A percentile compares a stretch with the other conserved stretches of the same genome.
Evolutionary conservation across 768 basidiomycete genomes (phyloP).

Genomic region (Mycena filopes): DNA sequence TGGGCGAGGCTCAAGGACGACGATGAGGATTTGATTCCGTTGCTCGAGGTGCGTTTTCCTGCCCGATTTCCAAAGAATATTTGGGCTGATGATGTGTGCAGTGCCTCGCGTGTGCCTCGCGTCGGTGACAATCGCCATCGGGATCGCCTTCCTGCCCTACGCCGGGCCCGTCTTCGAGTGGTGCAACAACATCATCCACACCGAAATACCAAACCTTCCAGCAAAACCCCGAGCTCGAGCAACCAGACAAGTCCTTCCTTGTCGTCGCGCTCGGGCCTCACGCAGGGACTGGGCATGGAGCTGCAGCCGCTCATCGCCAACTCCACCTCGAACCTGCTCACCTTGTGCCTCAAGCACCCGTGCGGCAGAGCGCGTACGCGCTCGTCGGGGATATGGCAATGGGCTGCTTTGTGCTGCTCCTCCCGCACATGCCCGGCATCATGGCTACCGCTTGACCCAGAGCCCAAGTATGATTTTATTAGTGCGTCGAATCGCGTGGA

Average conservation of each 20-base stretch:
- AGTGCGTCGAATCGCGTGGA: slow-evolving; percentile 98
- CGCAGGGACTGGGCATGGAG: slow-evolving; percentile 88
- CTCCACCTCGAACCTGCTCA: slow-evolving; percentile 83
- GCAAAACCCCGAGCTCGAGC: slow-evolving; percentile 89
- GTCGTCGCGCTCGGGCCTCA: slow-evolving; percentile 96
- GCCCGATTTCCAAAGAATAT: too few relatives aligned
- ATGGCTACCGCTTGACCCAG: slow-evolving; percentile 93
- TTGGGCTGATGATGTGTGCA: too few relatives aligned
- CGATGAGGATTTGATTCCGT: slow-evolving; percentile 92
- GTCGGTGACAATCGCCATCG: slow-evolving; percentile 97
- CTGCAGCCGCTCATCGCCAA: slow-evolving; percentile 78
- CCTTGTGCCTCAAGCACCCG: slow-evolving; percentile 93
- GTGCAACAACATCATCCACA: slow-evolving; percentile 87
- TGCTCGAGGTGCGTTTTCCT: slow-evolving; percentile 82
- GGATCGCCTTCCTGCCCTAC: slow-evolving; percentile 87
- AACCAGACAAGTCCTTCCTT: slow-evolving; percentile 97
- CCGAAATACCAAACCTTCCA: slow-evolving; percentile 88
- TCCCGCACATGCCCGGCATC: slow-evolving; percentile 87
- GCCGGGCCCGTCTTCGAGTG: slow-evolving; percentile 93
- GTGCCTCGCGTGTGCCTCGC: too few relatives aligned
- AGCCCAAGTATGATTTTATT: slow-evolving; percentile 93
- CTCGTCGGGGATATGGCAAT: slow-evolving; percentile 98
- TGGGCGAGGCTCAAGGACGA: slow-evolving; percentile 94
- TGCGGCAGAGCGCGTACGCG: slow-evolving; percentile 97
- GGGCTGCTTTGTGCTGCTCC: slow-evolving; percentile 89